Evolutionary conservation across 2,329 filamentous ascomycete genomes (phyloP).

Genomic region (Sclerotinia glacialis): DNA sequence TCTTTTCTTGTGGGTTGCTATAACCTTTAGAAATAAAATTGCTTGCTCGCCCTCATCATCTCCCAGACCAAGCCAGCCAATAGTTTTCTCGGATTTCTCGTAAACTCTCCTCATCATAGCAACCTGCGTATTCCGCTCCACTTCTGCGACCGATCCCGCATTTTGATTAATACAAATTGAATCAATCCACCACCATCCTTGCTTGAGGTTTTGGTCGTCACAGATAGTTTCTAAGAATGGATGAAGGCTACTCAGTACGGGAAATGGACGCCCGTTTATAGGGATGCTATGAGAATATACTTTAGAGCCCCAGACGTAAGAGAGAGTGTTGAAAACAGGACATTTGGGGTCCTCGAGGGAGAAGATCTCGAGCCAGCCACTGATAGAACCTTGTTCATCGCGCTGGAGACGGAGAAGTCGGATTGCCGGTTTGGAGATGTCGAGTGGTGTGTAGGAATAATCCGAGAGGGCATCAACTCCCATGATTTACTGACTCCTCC

Average conservation of each 20-base stretch:
- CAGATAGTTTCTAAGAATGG: neutral
- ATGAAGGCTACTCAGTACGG: neutral
- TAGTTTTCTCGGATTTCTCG: neutral
- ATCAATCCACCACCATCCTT: conserved; percentile 12
- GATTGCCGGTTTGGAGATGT: conserved; percentile 16
- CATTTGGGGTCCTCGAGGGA: neutral
- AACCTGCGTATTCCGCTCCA: neutral
- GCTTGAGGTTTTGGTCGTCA: neutral
- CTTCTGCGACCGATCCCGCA: neutral
- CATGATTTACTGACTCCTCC: neutral
- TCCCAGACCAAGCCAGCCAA: conserved; percentile 3
- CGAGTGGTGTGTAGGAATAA: conserved; percentile 20
- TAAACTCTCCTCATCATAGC: conserved; percentile 2
- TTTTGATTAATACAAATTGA: conserved; percentile 9
- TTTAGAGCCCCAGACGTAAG: neutral
- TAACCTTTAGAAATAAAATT: neutral
- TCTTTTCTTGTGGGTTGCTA: neutral
- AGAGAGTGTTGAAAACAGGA: neutral
- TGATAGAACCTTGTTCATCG: conserved; percentile 13
- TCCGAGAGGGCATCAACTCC: neutral
- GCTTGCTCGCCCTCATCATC: neutral
- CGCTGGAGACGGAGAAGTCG: conserved; percentile 16
- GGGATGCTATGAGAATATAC: neutral
- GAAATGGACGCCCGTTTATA: neutral
- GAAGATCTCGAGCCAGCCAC: conserved; percentile 16